phyloP scores from a whole-genome alignment of 805 yeast genomes.

The Yarrowia osloensis region DNA sequence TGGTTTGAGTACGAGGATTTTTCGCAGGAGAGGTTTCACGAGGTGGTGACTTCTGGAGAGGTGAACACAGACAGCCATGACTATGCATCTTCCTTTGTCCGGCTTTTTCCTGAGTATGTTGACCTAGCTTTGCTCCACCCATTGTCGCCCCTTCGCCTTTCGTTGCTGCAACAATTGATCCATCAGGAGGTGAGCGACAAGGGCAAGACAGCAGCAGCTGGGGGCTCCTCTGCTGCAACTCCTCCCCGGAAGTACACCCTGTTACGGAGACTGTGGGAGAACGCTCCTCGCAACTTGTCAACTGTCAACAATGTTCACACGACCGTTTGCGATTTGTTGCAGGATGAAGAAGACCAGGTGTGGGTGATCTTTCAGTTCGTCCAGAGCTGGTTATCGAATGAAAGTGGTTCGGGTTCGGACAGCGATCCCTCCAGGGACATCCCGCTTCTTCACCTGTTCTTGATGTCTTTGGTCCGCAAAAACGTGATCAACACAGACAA shows the following conservation, averaged over 20 bases:
- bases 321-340: slow-evolving; percentile 11
- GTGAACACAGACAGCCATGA: background rate
- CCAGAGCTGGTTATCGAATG: background rate
- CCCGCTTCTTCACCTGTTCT: slow-evolving; percentile 2
- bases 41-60: background rate
- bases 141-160: background rate
- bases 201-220: background rate
- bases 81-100: slow-evolving; percentile 3
- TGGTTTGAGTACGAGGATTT: slow-evolving; percentile 4
- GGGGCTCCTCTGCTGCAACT: background rate
- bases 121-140: background rate
- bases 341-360: slow-evolving; percentile 21
- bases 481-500: background rate
- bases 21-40: slow-evolving; percentile 6
- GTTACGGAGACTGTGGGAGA: slow-evolving; percentile 1
- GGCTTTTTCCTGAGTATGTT: background rate
- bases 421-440: background rate
- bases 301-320: slow-evolving; percentile 10
- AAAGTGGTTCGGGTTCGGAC: background rate
- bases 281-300: background rate
- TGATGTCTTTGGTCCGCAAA: slow-evolving; percentile 5
- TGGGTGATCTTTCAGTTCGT: slow-evolving; percentile 11
- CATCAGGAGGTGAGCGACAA: slow-evolving; percentile 5
- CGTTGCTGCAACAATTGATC: background rate
- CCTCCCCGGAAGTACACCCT: slow-evolving; percentile 3